Conservation (phyloP, 768 basidiomycete species). For the Lactifluus subvellereus region DNA sequence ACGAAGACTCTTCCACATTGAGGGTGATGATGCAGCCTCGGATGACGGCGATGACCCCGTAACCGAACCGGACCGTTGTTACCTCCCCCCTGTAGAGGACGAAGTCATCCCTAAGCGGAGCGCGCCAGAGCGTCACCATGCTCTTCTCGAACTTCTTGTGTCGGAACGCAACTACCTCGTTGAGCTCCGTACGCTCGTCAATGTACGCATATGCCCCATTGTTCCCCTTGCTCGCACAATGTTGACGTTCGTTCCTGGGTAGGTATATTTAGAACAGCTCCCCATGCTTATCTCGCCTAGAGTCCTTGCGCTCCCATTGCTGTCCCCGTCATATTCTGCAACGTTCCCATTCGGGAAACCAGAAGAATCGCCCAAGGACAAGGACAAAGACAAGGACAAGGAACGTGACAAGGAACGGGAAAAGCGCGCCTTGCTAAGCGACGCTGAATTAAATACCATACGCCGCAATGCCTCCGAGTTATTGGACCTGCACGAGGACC, state of each 20-base stretch:
- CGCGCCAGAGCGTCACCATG: slow-evolving; percentile 45
- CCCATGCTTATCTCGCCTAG: slow-evolving; percentile 32
- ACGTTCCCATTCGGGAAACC: slow-evolving; percentile 11
- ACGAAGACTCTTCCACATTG: slow-evolving; percentile 32
- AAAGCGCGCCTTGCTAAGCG: slow-evolving; percentile 49
- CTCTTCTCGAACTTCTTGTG: slow-evolving; percentile 75
- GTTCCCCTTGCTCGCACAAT: background rate
- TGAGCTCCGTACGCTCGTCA: slow-evolving; percentile 72
- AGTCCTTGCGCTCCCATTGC: slow-evolving; percentile 21
- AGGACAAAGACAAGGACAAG: slow-evolving; percentile 3
- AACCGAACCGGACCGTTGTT: background rate
- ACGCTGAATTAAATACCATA: slow-evolving; percentile 51
- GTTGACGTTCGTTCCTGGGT: slow-evolving; percentile 2
- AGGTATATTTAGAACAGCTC: slow-evolving; percentile 44
- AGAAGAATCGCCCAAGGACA: slow-evolving; percentile 10
- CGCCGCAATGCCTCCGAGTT: slow-evolving; percentile 66
- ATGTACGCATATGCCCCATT: slow-evolving; percentile 40
- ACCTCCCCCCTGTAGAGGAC: background rate
- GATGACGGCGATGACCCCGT: slow-evolving; percentile 30
- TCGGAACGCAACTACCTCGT: slow-evolving; percentile 81
- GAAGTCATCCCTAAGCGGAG: slow-evolving; percentile 13
- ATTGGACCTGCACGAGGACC: slow-evolving; percentile 60
- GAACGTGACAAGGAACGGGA: slow-evolving; percentile 27
- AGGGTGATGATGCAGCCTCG: slow-evolving; percentile 29
- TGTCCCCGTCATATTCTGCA: slow-evolving; percentile 32